phyloP scores from a whole-genome alignment of 768 basidiomycete genomes.

The Amanita rubescens region DNA sequence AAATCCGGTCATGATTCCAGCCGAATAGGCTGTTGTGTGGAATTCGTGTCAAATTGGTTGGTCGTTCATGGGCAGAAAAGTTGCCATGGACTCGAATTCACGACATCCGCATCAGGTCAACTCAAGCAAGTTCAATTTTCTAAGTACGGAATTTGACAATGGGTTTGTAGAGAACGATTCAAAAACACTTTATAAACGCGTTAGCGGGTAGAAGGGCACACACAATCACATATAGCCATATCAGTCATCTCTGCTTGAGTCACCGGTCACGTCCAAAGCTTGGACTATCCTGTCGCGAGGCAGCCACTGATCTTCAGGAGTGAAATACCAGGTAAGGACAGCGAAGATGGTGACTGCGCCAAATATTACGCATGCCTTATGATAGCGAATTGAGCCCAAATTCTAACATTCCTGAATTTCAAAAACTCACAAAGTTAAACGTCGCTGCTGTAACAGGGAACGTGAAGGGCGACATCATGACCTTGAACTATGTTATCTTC shows the following conservation, averaged over 20 bases:
- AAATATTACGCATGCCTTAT: slow-evolving; percentile 69
- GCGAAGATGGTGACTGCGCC: slow-evolving; percentile 74
- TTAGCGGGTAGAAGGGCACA: too few relatives aligned
- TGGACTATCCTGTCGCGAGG: slow-evolving; percentile 52
- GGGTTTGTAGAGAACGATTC: too few relatives aligned
- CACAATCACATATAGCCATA: too few relatives aligned
- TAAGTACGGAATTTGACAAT: too few relatives aligned
- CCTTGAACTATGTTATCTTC: slow-evolving; percentile 32
- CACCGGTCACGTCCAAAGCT: slow-evolving; percentile 31
- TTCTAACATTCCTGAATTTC: neutral
- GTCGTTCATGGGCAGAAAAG: too few relatives aligned
- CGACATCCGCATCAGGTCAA: too few relatives aligned
- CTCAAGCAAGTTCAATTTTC: too few relatives aligned
- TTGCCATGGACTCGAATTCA: too few relatives aligned
- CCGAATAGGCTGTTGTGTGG: too few relatives aligned
- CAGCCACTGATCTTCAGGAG: slow-evolving; percentile 76
- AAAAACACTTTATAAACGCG: too few relatives aligned
- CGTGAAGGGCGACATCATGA: slow-evolving; percentile 80
- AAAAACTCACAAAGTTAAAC: slow-evolving; percentile 75
- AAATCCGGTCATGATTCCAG: too few relatives aligned
- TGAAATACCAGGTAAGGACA: slow-evolving; percentile 69
- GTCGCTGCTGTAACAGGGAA: slow-evolving; percentile 72
- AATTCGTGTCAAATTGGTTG: too few relatives aligned
- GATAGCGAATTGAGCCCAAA: neutral
- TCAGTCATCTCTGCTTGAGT: neutral